Evolutionary conservation across 1,139 yeast genomes (phyloP), one percentile per base, ranked within the genome.

Genomic region (Yamadazyma songkhlaensis): DNA sequence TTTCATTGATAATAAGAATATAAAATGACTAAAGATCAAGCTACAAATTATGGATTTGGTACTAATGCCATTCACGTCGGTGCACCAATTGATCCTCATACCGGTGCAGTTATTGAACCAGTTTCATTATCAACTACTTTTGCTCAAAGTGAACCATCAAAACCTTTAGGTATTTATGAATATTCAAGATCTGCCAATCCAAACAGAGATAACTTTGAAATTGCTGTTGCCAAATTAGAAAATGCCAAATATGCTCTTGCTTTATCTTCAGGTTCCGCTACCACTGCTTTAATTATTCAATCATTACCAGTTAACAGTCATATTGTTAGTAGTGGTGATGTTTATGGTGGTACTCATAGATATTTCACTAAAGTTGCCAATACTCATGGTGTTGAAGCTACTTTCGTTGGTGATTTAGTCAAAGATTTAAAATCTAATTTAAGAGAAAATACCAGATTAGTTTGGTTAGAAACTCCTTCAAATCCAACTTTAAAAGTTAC

Each of bases 291-390:
- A 51, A 72, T 88, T 36, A 65, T 86, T 50, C 95, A 86, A 63
- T 74, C 85, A 30, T 69, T 87, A 53, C 83, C 88, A 33, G 74
- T 77, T 48, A 84, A 83, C 40, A 72, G 86, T 38, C 95, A 86
- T 55, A 84, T 84, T 36, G 72, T 87, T 38, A 81, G 92, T 37
- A 81, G 87, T 53, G 92, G 88, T 51, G 96, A 88, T 55, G 95
- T 88, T 35, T 88, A 88, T 63, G 96, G 96, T 47, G 96, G 96
- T 55, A 87, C 96, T 44, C 94, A 87, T 69, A 76, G 96, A 62
- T 87, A 86, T 67, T 86, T 87, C 73, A 84, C 95, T 58, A 77
- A 84, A 62, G 95, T 87, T 36, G 95, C 92, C 44, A 72, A 72
- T 57, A 77, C 87, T 38, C 95, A 86, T 57, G 92, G 92, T 40